Conservation (phyloP, 2,329 filamentous ascomycete genomes). For the Beauveria australis region DNA sequence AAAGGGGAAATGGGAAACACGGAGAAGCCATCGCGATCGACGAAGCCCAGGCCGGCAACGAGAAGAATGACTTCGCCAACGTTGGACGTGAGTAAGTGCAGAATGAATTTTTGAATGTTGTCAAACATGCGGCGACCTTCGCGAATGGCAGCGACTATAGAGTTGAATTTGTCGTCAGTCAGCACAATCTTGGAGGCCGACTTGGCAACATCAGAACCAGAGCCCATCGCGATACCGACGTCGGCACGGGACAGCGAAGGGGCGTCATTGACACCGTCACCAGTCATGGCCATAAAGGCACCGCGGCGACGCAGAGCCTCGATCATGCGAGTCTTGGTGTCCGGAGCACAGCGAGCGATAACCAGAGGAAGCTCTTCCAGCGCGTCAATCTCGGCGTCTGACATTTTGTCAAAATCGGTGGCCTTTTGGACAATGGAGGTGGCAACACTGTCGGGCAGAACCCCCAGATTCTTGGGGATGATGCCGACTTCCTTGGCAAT, state of each 20-base stretch:
- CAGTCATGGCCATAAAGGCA: slow-evolving; percentile 78
- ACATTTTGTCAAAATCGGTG: slow-evolving; percentile 68
- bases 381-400: slow-evolving; percentile 66
- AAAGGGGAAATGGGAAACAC: slow-evolving; percentile 82
- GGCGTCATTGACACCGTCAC: slow-evolving; percentile 81
- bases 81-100: slow-evolving; percentile 73
- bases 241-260: slow-evolving; percentile 74
- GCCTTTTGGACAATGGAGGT: slow-evolving; percentile 66
- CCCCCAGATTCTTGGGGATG: slow-evolving; percentile 53
- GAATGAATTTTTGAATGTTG: slow-evolving; percentile 81
- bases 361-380: slow-evolving; percentile 71
- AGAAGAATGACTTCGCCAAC: slow-evolving; percentile 77
- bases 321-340: slow-evolving; percentile 87
- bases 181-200: slow-evolving; percentile 75
- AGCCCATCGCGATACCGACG: slow-evolving; percentile 87
- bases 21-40: slow-evolving; percentile 61
- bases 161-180: slow-evolving; percentile 83
- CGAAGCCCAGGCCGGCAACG: slow-evolving; percentile 74
- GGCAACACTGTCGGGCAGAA: slow-evolving; percentile 55
- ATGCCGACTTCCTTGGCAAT: slow-evolving; percentile 76
- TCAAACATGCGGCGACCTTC: slow-evolving; percentile 81
- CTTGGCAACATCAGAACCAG: slow-evolving; percentile 78
- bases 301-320: slow-evolving; percentile 72
- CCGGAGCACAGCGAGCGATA: slow-evolving; percentile 74
- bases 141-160: slow-evolving; percentile 73